Percentiles rank a stretch among this genome's conserved stretches.
These are phyloP conservation scores for Fusarium citri DNA, from an alignment of 2,329 filamentous ascomycete genomes.

Conservation along the genomic window DNA sequence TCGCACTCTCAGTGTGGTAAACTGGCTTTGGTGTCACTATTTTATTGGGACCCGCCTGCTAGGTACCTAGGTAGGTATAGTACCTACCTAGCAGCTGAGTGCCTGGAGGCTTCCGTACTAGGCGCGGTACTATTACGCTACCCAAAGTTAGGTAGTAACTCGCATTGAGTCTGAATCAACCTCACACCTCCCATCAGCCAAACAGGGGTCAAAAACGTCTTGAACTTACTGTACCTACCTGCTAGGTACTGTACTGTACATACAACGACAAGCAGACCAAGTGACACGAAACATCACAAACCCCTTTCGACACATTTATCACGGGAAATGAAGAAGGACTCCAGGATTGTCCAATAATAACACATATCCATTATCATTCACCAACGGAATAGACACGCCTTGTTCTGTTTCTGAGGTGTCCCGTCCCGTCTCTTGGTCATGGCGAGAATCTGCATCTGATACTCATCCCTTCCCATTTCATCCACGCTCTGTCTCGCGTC, in stretches of 20 bases:
- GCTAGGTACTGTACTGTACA: not conserved
- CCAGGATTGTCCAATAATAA: not conserved
- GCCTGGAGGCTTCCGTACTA: not conserved
- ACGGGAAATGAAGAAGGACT: not conserved
- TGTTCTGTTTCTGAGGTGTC: conserved; percentile 1
- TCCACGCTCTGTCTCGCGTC: conserved; percentile 1
- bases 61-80: too few relatives aligned
- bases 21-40: too few relatives aligned
- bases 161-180: conserved; percentile 16
- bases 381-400: conserved; percentile 1
- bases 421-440: conserved; percentile 15
- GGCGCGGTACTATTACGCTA: not conserved
- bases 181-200: conserved; percentile 15
- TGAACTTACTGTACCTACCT: not conserved
- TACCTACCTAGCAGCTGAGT: not conserved
- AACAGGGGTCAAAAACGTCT: conserved; percentile 32
- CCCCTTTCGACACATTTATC: conserved; percentile 15
- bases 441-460: conserved; percentile 27
- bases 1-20: too few relatives aligned
- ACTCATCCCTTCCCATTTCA: conserved; percentile 10
- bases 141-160: not conserved
- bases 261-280: conserved; percentile 1
- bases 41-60: too few relatives aligned
- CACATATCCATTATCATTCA: not conserved
- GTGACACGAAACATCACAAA: conserved; percentile 29